Base-by-base conservation (phyloP, 345 rosid species). In the Hibiscus tridactylites region DNA sequence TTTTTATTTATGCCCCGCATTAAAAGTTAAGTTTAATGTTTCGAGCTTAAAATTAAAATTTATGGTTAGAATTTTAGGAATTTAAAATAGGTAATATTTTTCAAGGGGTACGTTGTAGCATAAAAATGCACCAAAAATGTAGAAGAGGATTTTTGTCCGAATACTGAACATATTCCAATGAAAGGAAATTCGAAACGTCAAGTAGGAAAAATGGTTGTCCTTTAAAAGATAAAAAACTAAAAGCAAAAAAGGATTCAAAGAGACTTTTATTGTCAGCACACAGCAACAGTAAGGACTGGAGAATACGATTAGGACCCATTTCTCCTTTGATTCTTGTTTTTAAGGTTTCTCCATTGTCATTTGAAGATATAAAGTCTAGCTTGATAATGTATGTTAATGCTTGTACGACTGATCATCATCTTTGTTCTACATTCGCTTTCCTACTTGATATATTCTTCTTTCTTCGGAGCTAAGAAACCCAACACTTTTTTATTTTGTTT, bases 391-490 rank as follows among this genome's bases (percentile, higher is more conserved):
- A 56, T 56, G 10, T 61, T 61, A 62, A 31, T 31, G 61, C 57
- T 67, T 67, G 61, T 60, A 59, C 68, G 24, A 9, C 17, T 49
- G 57, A 73, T 54, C 54, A 26, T 5, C n/a, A 61, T 13, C 19
- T 5, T 11, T 8, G 31, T 65, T 73, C n/a, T 28, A 3, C 6
- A 28, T 56, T 35, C 65, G 1, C 63, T 50, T 67, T 58, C 35
- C 12, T 33, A 8, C 11, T 59, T 59, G n/a, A 26, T 4, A 56
- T 65, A 42, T 57, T 28, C 24, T 31, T 62, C 69, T 61, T 70
- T 52, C 69, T 70, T 61, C 39, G 65, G 9, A n/a, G 65, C 37
- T 58, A 74, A 74, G 77, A 57, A 74, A 39, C 42, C 12, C 53
- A 19, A 5, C 28, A 7, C 5, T 9, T 16, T 6, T 63, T 52